These are phyloP conservation scores for Saturnispora zaruensis DNA, from an alignment of 805 yeast species.

Conservation along the genomic window DNA sequence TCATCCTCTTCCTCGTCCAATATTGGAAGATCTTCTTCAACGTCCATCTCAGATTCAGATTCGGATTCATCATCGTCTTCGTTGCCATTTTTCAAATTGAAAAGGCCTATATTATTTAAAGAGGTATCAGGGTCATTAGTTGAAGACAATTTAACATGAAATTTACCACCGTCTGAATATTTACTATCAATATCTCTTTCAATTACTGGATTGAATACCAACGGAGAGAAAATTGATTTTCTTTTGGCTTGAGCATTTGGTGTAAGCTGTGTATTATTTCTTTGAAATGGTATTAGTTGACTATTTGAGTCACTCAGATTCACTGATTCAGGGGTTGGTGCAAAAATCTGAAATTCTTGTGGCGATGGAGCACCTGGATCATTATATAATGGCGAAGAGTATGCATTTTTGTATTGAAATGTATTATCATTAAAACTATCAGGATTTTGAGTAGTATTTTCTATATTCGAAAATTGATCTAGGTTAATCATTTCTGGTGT, in stretches of 20 bases:
- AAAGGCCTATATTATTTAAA: not conserved
- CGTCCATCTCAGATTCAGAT: constrained; percentile 29
- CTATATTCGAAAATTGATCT: constrained; percentile 1
- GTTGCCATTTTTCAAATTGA: not conserved
- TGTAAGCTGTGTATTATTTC: constrained; percentile 14
- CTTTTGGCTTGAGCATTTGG: constrained; percentile 31
- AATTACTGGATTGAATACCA: constrained; percentile 72
- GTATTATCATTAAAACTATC: not conserved
- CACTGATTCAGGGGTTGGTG: constrained; percentile 11
- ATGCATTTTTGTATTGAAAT: constrained; percentile 20
- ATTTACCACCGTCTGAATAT: constrained; percentile 85
- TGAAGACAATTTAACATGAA: constrained; percentile 40
- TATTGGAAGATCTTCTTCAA: constrained; percentile 10
- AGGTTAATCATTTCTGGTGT: not conserved
- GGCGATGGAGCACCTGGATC: constrained; percentile 88
- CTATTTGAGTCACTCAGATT: not conserved
- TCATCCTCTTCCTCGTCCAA: constrained; percentile 2
- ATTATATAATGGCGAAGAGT: constrained; percentile 46
- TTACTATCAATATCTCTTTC: constrained; percentile 73
- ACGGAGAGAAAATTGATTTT: constrained; percentile 68
- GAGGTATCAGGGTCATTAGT: not conserved
- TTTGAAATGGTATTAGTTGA: not conserved
- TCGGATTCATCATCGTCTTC: not conserved
- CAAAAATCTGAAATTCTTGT: constrained; percentile 41
- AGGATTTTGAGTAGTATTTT: constrained; percentile 15